These are phyloP conservation scores for Phoenix roebelenii DNA, from an alignment of 176 grass and related monocot species.

Conservation along the genomic window DNA sequence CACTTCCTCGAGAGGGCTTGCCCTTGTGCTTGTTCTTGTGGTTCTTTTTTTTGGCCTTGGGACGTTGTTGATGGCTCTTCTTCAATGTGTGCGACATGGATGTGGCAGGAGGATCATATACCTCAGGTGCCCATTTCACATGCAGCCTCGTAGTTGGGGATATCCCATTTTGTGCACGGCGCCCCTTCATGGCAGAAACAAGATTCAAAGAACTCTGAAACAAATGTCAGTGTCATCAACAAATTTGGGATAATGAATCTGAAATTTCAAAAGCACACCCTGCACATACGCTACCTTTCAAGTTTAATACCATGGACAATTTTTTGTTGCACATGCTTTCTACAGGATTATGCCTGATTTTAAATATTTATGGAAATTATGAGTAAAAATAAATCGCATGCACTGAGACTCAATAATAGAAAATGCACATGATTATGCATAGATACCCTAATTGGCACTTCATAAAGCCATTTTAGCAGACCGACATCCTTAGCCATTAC, in stretches of 20 bases:
- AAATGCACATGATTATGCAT: too few species aligned
- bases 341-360: too few species aligned
- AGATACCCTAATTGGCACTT: too few species aligned
- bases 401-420: too few species aligned
- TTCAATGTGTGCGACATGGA: constrained; percentile 49
- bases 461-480: too few species aligned
- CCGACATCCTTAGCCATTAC: too few species aligned
- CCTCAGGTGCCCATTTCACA: constrained; percentile 58
- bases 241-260: neutral
- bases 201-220: constrained; percentile 19
- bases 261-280: neutral
- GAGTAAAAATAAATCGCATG: too few species aligned
- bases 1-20: constrained; percentile 16
- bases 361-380: too few species aligned
- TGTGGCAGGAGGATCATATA: constrained; percentile 57
- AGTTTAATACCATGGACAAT: too few species aligned
- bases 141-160: constrained; percentile 15
- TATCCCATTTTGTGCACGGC: constrained; percentile 34
- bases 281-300: neutral
- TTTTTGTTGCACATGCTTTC: too few species aligned
- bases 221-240: neutral
- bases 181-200: constrained; percentile 60
- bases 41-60: constrained; percentile 35
- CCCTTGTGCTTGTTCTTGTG: constrained; percentile 47
- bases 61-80: constrained; percentile 28